A percentile compares a stretch with the other conserved stretches of the same genome.
These are phyloP conservation scores for Rhizoctonia solani DNA, from an alignment of 1,284 basidiomycete genomes.

Conservation along the genomic window DNA sequence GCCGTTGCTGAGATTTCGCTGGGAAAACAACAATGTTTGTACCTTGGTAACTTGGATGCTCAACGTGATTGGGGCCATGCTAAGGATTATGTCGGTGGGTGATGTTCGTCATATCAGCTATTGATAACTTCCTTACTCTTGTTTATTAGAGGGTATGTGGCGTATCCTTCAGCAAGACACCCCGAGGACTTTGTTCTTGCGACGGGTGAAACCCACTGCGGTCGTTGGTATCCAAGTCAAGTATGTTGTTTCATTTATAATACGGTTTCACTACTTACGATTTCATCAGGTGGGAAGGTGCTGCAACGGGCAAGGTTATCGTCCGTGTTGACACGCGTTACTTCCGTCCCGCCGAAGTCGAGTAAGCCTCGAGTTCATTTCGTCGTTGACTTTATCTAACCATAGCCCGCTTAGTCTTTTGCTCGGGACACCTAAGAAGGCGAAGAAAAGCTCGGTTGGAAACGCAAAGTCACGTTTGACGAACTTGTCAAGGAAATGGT, in stretches of 20 bases:
- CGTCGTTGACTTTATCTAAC: not conserved
- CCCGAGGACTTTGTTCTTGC: conserved; percentile 90
- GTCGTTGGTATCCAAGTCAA: conserved; percentile 66
- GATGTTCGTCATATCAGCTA: not conserved
- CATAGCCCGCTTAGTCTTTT: conserved; percentile 59
- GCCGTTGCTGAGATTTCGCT: conserved; percentile 87
- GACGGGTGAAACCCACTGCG: conserved; percentile 83
- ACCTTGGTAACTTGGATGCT: conserved; percentile 88
- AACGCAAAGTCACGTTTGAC: conserved; percentile 77
- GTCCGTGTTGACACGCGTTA: conserved; percentile 81
- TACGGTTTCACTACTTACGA: conserved; percentile 21
- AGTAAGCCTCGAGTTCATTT: conserved; percentile 59
- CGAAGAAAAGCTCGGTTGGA: conserved; percentile 82
- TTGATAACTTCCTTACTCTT: not conserved
- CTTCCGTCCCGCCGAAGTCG: conserved; percentile 91
- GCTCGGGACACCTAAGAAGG: conserved; percentile 81
- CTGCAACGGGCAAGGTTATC: conserved; percentile 65
- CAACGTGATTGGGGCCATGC: conserved; percentile 94
- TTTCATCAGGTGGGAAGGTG: conserved; percentile 68
- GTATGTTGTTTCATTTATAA: conserved; percentile 48
- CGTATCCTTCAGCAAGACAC: conserved; percentile 82
- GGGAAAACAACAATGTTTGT: conserved; percentile 83
- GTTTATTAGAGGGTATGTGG: conserved; percentile 84
- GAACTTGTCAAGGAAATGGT: conserved; percentile 89
- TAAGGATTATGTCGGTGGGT: conserved; percentile 54